phyloP scores from a whole-genome alignment of 495 filamentous ascomycete genomes.

The Podospora didyma region DNA sequence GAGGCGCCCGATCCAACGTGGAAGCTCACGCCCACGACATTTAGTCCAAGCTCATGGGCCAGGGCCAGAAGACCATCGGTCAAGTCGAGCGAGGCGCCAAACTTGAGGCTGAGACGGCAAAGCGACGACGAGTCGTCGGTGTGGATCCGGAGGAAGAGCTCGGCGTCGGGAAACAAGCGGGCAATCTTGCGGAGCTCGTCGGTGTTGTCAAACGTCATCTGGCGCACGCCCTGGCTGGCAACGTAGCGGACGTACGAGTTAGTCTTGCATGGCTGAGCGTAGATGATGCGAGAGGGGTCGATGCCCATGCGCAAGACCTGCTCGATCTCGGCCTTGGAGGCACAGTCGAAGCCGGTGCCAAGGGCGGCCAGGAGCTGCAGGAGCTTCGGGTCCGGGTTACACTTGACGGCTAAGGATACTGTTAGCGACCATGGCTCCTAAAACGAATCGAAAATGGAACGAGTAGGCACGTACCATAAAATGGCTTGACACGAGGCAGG shows the following conservation, averaged over 20 bases:
- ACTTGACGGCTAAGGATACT: constrained; percentile 77
- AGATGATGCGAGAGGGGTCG: constrained; percentile 91
- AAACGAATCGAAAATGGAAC: neutral
- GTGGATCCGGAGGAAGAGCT: constrained; percentile 87
- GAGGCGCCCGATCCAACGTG: constrained; percentile 95
- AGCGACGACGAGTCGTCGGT: constrained; percentile 94
- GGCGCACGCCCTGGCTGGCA: constrained; percentile 75
- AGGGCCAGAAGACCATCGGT: constrained; percentile 73
- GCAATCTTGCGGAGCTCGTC: constrained; percentile 98
- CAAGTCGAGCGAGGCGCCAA: constrained; percentile 82
- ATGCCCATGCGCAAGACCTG: constrained; percentile 79
- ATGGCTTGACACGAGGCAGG: constrained; percentile 86
- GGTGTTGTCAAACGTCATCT: constrained; percentile 99
- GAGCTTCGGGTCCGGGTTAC: constrained; percentile 90
- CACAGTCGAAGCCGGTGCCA: constrained; percentile 96
- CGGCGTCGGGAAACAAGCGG: constrained; percentile 78
- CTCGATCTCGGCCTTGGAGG: constrained; percentile 95
- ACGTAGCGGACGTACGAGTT: constrained; percentile 94
- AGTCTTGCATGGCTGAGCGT: constrained; percentile 98
- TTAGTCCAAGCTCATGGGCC: constrained; percentile 83
- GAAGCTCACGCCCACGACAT: constrained; percentile 95
- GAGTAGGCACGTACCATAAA: constrained; percentile 68
- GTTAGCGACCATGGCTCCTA: neutral
- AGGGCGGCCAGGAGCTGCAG: constrained; percentile 80
- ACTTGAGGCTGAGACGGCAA: constrained; percentile 94